phyloP scores from a whole-genome alignment of 345 rosid species.

The Brassica nigra region DNA sequence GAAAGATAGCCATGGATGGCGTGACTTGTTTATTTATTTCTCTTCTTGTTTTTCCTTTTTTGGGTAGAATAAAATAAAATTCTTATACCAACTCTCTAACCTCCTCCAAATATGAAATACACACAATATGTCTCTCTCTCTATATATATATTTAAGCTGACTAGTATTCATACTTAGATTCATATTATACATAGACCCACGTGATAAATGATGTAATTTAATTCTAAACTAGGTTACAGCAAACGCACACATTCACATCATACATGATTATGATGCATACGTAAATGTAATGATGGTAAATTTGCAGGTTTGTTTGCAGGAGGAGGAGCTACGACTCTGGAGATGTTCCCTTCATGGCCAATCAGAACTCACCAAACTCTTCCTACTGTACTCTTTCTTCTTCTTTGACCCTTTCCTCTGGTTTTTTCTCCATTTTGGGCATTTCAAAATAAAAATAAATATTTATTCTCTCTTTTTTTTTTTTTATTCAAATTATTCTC shows the following conservation, averaged over 20 bases:
- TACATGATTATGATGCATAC: not conserved
- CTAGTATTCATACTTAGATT: not conserved
- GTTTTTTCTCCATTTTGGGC: conserved; percentile 39
- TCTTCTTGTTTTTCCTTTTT: not conserved
- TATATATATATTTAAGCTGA: conserved; percentile 1
- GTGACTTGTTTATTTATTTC: conserved; percentile 48
- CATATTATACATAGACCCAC: conserved; percentile 26
- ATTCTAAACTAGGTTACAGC: not conserved
- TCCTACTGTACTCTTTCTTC: conserved; percentile 57
- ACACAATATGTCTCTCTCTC: not conserved
- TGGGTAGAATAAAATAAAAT: not conserved
- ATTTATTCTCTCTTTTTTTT: not conserved
- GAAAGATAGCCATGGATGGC: conserved; percentile 56
- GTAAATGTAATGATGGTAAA: conserved; percentile 31
- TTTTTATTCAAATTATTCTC: too few relatives aligned
- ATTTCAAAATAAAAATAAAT: not conserved
- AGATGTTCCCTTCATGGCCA: conserved; percentile 99
- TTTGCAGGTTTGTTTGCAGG: conserved; percentile 74
- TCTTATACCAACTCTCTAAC: conserved; percentile 38
- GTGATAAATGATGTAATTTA: conserved; percentile 32
- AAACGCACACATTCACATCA: conserved; percentile 11
- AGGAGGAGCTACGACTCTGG: conserved; percentile 92
- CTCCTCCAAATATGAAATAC: conserved; percentile 29
- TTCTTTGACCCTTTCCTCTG: conserved; percentile 58
- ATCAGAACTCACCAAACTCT: conserved; percentile 93